Evolutionary conservation across 257 asterid species (phyloP).

Genomic region (Schizonepeta tenuifolia): DNA sequence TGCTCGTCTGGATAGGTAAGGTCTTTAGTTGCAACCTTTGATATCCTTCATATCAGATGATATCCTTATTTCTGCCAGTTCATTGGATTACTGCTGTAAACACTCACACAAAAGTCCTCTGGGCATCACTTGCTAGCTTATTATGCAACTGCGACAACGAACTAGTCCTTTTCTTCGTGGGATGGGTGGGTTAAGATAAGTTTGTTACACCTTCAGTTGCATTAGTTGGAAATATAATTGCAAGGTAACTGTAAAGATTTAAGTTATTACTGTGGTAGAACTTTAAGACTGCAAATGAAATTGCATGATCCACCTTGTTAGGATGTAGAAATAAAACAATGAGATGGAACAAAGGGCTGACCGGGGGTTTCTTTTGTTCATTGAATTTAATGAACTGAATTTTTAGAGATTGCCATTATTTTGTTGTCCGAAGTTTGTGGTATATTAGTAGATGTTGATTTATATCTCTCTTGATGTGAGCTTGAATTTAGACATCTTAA

Average conservation of each 20-base stretch:
- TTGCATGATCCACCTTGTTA: slow-evolving; percentile 23
- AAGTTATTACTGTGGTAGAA: slow-evolving; percentile 10
- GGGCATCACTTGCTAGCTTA: too few species aligned
- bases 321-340: slow-evolving; percentile 1
- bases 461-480: slow-evolving; percentile 22
- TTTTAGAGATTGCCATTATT: slow-evolving; percentile 1
- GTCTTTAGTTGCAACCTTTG: slow-evolving; percentile 23
- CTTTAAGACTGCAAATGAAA: slow-evolving; percentile 15
- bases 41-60: slow-evolving; percentile 24
- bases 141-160: too few species aligned
- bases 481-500: slow-evolving; percentile 1
- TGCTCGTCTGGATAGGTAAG: slow-evolving; percentile 73
- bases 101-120: too few species aligned
- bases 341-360: background rate
- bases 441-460: slow-evolving; percentile 9
- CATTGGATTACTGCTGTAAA: background rate
- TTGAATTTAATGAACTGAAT: background rate
- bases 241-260: background rate
- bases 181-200: background rate
- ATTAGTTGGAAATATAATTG: background rate
- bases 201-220: background rate
- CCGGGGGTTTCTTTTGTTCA: background rate
- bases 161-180: background rate
- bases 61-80: slow-evolving; percentile 6
- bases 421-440: slow-evolving; percentile 4